Conservation (phyloP, 805 yeast species). For the Candida caryicola region DNA sequence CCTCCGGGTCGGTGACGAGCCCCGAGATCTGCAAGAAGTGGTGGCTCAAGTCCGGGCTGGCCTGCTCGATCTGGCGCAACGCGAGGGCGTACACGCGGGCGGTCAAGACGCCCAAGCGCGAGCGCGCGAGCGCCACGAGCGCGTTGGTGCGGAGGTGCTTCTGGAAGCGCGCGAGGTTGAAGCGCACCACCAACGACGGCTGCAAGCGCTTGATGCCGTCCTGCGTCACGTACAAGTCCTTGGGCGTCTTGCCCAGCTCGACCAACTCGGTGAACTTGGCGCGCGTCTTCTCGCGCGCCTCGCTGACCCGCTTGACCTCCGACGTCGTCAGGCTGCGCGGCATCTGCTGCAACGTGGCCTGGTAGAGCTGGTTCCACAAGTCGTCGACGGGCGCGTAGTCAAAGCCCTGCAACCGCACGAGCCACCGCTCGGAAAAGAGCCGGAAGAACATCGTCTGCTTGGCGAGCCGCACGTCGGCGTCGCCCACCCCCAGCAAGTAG, state of each 20-base stretch:
- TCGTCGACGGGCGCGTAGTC: constrained; percentile 37
- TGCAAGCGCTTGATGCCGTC: constrained; percentile 45
- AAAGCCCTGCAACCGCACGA: constrained; percentile 27
- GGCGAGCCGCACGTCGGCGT: constrained; percentile 16
- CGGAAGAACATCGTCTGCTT: constrained; percentile 25
- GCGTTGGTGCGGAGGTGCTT: constrained; percentile 64
- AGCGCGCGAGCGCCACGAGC: constrained; percentile 58
- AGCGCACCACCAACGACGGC: constrained; percentile 49
- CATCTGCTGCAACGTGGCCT: constrained; percentile 32
- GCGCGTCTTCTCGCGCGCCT: constrained; percentile 59
- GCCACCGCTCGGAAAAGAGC: constrained; percentile 38
- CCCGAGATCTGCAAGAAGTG: constrained; percentile 47
- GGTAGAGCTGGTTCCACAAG: constrained; percentile 35
- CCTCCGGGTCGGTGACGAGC: constrained; percentile 50
- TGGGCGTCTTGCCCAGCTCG: constrained; percentile 24
- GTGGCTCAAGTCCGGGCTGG: constrained; percentile 42
- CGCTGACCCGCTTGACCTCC: constrained; percentile 44
- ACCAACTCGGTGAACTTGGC: constrained; percentile 33
- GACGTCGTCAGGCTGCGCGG: constrained; percentile 38
- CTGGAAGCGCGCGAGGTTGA: constrained; percentile 65
- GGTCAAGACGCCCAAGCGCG: constrained; percentile 68
- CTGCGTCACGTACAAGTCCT: constrained; percentile 24
- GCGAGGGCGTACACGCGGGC: constrained; percentile 61
- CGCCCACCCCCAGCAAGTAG: constrained; percentile 26
- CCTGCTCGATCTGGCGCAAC: constrained; percentile 56